Evolutionary conservation across 73 alveolate species (phyloP), one percentile per base, ranked within the genome.

Genomic region (Paramecium primaurelia): DNA sequence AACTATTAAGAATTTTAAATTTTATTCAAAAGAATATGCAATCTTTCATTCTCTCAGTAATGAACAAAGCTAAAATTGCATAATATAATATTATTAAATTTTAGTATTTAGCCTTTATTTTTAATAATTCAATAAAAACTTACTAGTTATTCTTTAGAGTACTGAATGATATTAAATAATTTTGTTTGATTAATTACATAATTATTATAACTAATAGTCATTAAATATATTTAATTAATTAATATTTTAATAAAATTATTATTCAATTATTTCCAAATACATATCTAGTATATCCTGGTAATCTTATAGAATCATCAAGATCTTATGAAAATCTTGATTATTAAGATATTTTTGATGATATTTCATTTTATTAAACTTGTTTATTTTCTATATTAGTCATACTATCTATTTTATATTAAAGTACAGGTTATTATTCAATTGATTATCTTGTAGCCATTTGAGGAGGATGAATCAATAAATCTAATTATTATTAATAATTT

Each of bases 251-350:
- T 16, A 54, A 54, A 22, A n/a, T 54, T 54, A 54, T 54, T 34
- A n/a, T 54, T 54, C 69, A 54, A 54, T 54, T 54, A 54, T 54
- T 54, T n/a, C 69, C 69, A 54, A 68, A 68, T 0, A 68, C 47
- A 75, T 75, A 75, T 37, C 88, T 30, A 75, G 88, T 75, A 37
- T 32, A 75, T 36, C 88, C 88, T 14, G 88, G 88, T 38, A 75
- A 37, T 40, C 60, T 37, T 1, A 75, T 75, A 34, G 88, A 75
- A 12, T 75, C 88, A 75, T 75, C 88, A 45, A 40, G 88, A 22
- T 75, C 49, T 34, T 26, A 37, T 16, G 60, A 32, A 75, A 75
- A 34, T 16, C 34, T 40, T 0, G 36, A 37, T 30, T 32, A 37
- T n/a, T 32, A 45, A 75, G 59, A 37, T 11, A 32, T 37, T 37